Base-by-base conservation (phyloP, 129 eudicot species). In the Tagetes erecta region DNA sequence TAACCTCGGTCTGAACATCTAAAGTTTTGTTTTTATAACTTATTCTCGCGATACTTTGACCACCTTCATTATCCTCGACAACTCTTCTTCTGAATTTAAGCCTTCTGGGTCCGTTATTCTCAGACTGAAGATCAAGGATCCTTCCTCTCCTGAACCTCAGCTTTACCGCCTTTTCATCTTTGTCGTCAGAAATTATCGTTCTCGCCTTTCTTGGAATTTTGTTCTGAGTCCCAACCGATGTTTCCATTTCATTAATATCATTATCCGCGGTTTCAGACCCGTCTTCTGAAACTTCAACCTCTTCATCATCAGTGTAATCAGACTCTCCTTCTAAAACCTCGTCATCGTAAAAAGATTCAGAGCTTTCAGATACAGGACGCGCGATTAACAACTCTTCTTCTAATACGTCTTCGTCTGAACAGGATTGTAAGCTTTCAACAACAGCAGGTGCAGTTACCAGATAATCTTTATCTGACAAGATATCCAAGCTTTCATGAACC, bases 131-230 rank as follows among this genome's bases (percentile, higher is more conserved):
- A 50, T 90, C 96, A 64, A 90, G 77, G 52, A 83, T 67, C 67
- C 66, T 86, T 57, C 98, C 98, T 77, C 89, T 87, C 75, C 94
- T 85, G 79, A 89, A 89, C 71, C 84, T 87, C 2, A 79, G 42
- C 79, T 86, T 92, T 76, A 76, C 67, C 2, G 76, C 72, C 64
- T 83, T 69, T 41, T 45, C 69, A 10, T 79, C 82, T 59, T 85
- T 77, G 8, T 83, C 87, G 72, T 80, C 85, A 9, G 86, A 77
- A 67, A 72, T 46, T 70, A 46, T 57, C 47, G 6, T 40, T 55
- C 72, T 70, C 34, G 74, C 76, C 79, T 88, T 88, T 80, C 82
- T 84, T 34, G 45, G 33, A 30, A 70, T 65, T 70, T 72, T 79
- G 36, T 10, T 36, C 2, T 36, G 6, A 66, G 60, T 83, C 62